phyloP scores from a whole-genome alignment of 73 alveolate genomes.

The Stentor coeruleus region DNA sequence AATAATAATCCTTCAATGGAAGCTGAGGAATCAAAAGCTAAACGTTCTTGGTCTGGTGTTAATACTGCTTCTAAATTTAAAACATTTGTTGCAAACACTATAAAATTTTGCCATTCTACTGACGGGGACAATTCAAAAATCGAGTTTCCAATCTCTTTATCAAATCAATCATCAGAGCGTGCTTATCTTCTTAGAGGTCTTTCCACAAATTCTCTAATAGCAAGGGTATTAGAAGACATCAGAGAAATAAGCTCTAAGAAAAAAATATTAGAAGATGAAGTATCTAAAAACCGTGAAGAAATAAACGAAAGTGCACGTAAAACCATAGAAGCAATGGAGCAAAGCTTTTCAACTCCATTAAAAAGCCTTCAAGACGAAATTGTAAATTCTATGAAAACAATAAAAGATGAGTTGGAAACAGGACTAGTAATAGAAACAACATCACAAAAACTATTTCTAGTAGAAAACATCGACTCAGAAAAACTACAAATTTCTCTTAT shows the following conservation, averaged over 20 bases:
- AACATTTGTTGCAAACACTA: neutral
- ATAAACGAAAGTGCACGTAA: neutral
- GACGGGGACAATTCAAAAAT: neutral
- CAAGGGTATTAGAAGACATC: neutral
- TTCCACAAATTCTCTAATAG: neutral
- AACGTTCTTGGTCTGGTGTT: no score
- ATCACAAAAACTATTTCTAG: neutral
- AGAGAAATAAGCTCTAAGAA: neutral
- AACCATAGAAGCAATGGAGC: neutral
- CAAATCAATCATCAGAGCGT: neutral
- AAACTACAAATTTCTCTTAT: neutral
- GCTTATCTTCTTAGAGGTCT: neutral
- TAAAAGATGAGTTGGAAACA: neutral
- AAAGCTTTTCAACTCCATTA: neutral
- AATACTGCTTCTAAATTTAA: no score
- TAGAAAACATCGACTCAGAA: neutral
- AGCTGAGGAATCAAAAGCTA: no score
- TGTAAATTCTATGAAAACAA: neutral
- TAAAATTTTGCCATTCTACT: neutral
- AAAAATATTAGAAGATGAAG: neutral
- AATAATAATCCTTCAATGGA: no score
- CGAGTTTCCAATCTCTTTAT: neutral
- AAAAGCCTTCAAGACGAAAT: neutral
- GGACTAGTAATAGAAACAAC: neutral
- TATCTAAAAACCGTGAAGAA: neutral